Percentiles rank a stretch among this genome's conserved stretches.
phyloP scores from a whole-genome alignment of 768 basidiomycete species.

The Sistotremastrum niveocremeum region DNA sequence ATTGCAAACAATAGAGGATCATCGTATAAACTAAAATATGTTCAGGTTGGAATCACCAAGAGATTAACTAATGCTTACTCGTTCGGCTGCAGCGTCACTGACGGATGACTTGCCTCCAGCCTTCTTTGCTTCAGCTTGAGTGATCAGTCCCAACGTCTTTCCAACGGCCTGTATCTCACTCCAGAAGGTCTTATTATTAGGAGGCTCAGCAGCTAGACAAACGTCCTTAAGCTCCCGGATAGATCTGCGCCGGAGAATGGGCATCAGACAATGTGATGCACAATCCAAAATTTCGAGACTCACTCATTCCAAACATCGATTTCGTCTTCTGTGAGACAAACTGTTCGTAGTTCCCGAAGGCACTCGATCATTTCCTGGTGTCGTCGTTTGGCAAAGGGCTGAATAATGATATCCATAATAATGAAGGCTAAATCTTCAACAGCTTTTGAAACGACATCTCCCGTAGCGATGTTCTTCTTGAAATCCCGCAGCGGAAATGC shows the following conservation, averaged over 20 bases:
- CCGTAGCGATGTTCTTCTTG: slow-evolving; percentile 48
- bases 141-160: slow-evolving; percentile 45
- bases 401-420: slow-evolving; percentile 52
- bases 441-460: slow-evolving; percentile 75
- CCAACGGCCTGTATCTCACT: slow-evolving; percentile 30
- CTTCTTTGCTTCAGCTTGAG: slow-evolving; percentile 43
- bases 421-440: slow-evolving; percentile 67
- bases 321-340: slow-evolving; percentile 66
- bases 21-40: no score
- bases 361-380: slow-evolving; percentile 62
- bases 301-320: slow-evolving; percentile 72
- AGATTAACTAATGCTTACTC: slow-evolving; percentile 25
- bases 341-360: slow-evolving; percentile 50
- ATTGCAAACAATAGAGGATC: no score
- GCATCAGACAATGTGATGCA: background rate
- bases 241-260: slow-evolving; percentile 31
- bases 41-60: no score
- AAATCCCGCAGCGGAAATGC: slow-evolving; percentile 71
- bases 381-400: slow-evolving; percentile 59
- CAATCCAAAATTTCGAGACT: slow-evolving; percentile 11
- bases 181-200: slow-evolving; percentile 65
- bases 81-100: slow-evolving; percentile 37
- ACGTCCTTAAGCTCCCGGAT: slow-evolving; percentile 40
- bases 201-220: slow-evolving; percentile 29
- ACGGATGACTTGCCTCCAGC: slow-evolving; percentile 44